Conservation (phyloP, 148 eudicot species). For the Hydrangea macrophylla region DNA sequence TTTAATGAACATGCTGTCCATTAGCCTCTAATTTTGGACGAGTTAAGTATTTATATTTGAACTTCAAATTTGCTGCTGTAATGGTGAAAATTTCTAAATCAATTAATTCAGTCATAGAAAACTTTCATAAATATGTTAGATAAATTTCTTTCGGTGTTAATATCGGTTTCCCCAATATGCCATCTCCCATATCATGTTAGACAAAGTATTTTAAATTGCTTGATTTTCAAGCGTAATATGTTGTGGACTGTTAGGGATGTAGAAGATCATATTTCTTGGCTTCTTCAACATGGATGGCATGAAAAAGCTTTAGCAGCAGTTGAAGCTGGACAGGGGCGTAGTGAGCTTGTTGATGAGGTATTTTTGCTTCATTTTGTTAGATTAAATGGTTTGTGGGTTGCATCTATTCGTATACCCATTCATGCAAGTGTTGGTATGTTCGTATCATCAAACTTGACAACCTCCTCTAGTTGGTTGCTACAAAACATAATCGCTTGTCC, state of each 20-base stretch:
- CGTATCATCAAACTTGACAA: not conserved
- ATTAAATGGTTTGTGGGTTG: constrained; percentile 5
- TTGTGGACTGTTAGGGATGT: constrained; percentile 60
- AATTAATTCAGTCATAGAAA: too few relatives aligned
- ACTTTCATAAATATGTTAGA: too few relatives aligned
- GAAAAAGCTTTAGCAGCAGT: constrained; percentile 94
- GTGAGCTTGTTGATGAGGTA: constrained; percentile 93
- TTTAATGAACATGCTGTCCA: too few relatives aligned
- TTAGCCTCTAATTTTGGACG: too few relatives aligned
- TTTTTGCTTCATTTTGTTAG: constrained; percentile 13
- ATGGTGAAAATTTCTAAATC: too few relatives aligned
- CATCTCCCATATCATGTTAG: not conserved
- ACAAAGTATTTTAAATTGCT: not conserved
- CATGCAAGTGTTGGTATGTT: not conserved
- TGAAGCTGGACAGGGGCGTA: constrained; percentile 87
- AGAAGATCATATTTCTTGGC: constrained; percentile 98
- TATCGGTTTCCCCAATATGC: too few relatives aligned
- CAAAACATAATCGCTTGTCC: not conserved
- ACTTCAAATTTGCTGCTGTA: too few relatives aligned
- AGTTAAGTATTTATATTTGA: too few relatives aligned
- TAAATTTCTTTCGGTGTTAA: too few relatives aligned
- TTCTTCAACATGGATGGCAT: constrained; percentile 92
- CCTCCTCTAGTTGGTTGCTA: not conserved
- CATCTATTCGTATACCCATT: constrained; percentile 3
- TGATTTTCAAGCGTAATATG: constrained; percentile 7